Percentiles rank a stretch among this genome's conserved stretches.
These are phyloP conservation scores for Globisporangium mamillatum DNA, from an alignment of 352 stramenopile species.

Conservation along the genomic window DNA sequence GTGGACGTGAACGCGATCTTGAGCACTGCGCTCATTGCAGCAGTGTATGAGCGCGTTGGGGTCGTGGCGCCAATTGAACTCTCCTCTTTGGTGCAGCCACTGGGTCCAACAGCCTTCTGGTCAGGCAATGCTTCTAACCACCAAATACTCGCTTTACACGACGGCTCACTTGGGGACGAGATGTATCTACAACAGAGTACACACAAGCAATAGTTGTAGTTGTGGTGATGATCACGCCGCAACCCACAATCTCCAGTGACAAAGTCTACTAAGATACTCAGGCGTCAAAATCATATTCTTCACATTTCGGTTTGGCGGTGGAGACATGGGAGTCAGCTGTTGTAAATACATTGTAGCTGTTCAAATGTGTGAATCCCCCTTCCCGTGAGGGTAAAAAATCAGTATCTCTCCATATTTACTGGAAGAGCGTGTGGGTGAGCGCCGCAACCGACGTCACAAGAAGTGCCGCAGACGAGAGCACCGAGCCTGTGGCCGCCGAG, in stretches of 20 bases:
- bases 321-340: background rate
- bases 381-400: background rate
- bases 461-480: background rate
- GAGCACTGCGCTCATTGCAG: constrained; percentile 32
- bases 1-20: constrained; percentile 22
- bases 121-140: background rate
- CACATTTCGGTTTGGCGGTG: too few relatives aligned
- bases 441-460: constrained; percentile 2
- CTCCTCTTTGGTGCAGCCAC: background rate
- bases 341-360: background rate
- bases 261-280: background rate
- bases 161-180: background rate
- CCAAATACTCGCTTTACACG: background rate
- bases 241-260: background rate
- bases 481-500: background rate
- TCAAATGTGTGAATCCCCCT: background rate
- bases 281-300: constrained; percentile 1
- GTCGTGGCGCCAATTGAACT: constrained; percentile 19
- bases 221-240: background rate
- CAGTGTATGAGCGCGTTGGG: constrained; percentile 40
- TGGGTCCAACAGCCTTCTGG: constrained; percentile 2
- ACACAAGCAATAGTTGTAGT: background rate
- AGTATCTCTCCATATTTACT: background rate
- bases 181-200: constrained; percentile 2
- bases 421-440: constrained; percentile 2